These are phyloP conservation scores for Arthrobotrys megalospora DNA, from an alignment of 2,329 filamentous ascomycete species.

Conservation along the genomic window DNA sequence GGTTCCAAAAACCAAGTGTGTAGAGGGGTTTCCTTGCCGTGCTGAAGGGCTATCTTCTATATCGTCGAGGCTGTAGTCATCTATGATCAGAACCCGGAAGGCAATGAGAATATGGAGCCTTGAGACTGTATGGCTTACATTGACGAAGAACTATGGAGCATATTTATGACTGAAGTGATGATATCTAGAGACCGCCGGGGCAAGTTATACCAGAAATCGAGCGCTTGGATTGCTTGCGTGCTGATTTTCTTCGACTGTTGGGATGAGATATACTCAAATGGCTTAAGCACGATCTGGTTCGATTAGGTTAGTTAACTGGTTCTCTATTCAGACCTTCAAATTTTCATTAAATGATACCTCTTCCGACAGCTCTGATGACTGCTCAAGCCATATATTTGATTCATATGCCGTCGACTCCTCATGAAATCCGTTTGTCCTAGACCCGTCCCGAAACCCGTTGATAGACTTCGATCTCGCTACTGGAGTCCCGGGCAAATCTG, in stretches of 20 bases:
- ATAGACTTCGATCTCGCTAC: constrained; percentile 5
- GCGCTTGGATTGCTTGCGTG: constrained; percentile 24
- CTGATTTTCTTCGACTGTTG: constrained; percentile 18
- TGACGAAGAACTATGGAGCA: constrained; percentile 34
- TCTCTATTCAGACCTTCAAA: neutral
- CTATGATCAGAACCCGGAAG: neutral
- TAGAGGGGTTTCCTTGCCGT: constrained; percentile 10
- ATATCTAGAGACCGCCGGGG: constrained; percentile 30
- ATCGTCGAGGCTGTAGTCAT: constrained; percentile 15
- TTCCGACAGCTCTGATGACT: constrained; percentile 6
- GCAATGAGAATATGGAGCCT: neutral
- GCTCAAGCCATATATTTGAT: constrained; percentile 10
- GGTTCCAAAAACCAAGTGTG: constrained; percentile 36
- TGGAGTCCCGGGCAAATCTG: neutral
- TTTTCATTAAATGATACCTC: constrained; percentile 7
- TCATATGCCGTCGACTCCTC: constrained; percentile 1
- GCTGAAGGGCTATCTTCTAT: constrained; percentile 18
- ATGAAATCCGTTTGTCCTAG: neutral
- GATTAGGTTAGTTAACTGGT: neutral
- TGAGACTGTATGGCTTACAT: constrained; percentile 13
- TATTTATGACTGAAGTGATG: constrained; percentile 13
- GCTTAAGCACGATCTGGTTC: constrained; percentile 1
- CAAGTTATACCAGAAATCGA: constrained; percentile 37
- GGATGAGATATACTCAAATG: constrained; percentile 21
- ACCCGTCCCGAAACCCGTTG: neutral